A percentile compares a stretch with the other conserved stretches of the same genome.
Conservation (phyloP, 2,329 filamentous ascomycete genomes). For the Zymoseptoria tritici region DNA sequence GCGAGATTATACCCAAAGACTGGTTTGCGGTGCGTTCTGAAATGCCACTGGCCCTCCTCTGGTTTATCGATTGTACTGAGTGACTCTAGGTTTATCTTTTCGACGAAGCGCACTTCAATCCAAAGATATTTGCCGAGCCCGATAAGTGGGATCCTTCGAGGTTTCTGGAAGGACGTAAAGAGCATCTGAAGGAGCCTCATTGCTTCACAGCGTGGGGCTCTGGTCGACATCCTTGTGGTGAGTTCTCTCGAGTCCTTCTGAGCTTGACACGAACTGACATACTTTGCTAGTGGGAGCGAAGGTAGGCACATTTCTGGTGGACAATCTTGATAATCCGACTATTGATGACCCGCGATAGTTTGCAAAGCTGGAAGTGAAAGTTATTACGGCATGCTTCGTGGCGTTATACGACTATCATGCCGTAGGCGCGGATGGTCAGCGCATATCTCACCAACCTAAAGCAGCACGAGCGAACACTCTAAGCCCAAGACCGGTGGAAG, state of each 20-base stretch:
- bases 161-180: slow-evolving; percentile 41
- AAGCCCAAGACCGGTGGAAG: neutral
- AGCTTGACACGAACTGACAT: neutral
- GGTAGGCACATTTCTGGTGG: neutral
- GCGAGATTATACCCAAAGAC: slow-evolving; percentile 42
- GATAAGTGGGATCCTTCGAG: slow-evolving; percentile 44
- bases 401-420: slow-evolving; percentile 38
- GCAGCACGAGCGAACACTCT: neutral
- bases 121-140: slow-evolving; percentile 43
- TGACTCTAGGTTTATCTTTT: slow-evolving; percentile 11
- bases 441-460: neutral
- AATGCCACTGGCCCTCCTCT: too few species aligned
- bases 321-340: too few species aligned
- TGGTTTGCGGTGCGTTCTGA: neutral
- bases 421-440: neutral
- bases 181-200: slow-evolving; percentile 39
- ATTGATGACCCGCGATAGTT: slow-evolving; percentile 28
- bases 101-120: slow-evolving; percentile 45
- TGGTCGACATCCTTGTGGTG: slow-evolving; percentile 38
- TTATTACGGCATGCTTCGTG: slow-evolving; percentile 45
- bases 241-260: slow-evolving; percentile 13
- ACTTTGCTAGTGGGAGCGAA: neutral
- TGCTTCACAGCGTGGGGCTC: slow-evolving; percentile 33
- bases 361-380: slow-evolving; percentile 47
- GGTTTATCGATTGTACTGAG: too few species aligned